phyloP scores from a whole-genome alignment of 2,329 filamentous ascomycete genomes.

The Lasiodiplodia sp. region DNA sequence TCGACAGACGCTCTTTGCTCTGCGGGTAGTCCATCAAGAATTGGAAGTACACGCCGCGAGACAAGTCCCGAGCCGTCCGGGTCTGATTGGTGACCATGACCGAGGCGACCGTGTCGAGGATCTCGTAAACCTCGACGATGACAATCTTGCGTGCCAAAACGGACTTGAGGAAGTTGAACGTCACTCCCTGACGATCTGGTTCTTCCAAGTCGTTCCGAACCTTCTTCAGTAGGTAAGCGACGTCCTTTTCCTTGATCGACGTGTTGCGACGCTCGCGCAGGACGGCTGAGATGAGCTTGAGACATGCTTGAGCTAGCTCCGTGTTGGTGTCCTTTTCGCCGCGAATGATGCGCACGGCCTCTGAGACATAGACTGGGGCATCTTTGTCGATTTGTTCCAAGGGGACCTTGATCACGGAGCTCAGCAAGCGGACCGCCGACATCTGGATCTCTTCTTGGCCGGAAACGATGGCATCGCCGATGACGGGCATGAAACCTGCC shows the following conservation, averaged over 20 bases:
- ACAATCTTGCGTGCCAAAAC: conserved; percentile 86
- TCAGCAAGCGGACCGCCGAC: conserved; percentile 83
- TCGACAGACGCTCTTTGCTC: conserved; percentile 84
- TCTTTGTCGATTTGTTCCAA: conserved; percentile 73
- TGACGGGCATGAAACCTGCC: conserved; percentile 83
- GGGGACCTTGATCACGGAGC: conserved; percentile 83
- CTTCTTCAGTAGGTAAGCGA: conserved; percentile 82
- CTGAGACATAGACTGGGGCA: conserved; percentile 79
- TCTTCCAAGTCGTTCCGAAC: conserved; percentile 91
- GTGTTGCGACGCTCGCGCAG: conserved; percentile 81
- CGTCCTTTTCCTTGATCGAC: conserved; percentile 78
- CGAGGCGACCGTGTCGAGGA: conserved; percentile 83
- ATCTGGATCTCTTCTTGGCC: conserved; percentile 93
- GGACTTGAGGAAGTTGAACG: conserved; percentile 91
- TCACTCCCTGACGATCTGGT: conserved; percentile 88
- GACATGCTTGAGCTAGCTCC: conserved; percentile 83
- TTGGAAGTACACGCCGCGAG: conserved; percentile 88
- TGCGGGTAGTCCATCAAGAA: conserved; percentile 96
- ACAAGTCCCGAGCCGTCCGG: conserved; percentile 83
- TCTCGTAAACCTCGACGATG: conserved; percentile 88
- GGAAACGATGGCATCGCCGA: conserved; percentile 84
- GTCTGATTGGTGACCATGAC: conserved; percentile 98
- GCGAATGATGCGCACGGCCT: conserved; percentile 83
- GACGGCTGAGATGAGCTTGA: conserved; percentile 87
- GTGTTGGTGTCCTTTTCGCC: conserved; percentile 79